phyloP scores from a whole-genome alignment of 176 grass and related monocot genomes.

The Neostapfia colusana region DNA sequence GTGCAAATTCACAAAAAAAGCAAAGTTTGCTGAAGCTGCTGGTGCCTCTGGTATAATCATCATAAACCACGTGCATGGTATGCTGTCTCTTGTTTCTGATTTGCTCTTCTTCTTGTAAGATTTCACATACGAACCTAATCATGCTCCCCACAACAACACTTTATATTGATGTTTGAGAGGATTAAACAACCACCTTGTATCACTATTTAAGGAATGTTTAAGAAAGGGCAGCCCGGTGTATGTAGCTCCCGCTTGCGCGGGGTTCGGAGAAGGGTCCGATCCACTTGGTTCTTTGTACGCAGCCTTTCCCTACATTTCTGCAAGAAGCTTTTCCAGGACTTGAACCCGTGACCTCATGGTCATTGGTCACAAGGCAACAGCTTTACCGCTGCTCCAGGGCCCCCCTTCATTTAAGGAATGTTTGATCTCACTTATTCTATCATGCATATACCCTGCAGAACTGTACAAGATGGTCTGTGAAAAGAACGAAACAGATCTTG shows the following conservation, averaged over 20 bases:
- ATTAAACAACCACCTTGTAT: not conserved
- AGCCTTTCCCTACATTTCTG: no score
- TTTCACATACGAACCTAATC: not conserved
- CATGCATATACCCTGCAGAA: constrained; percentile 50
- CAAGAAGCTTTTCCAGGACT: no score
- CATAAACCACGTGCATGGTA: constrained; percentile 85
- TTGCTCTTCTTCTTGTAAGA: not conserved
- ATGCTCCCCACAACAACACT: not conserved
- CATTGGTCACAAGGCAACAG: no score
- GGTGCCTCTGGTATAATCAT: constrained; percentile 94
- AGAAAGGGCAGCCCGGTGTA: no score
- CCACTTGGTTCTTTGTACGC: no score
- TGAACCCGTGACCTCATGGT: no score
- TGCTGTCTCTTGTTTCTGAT: not conserved
- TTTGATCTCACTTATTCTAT: constrained; percentile 7
- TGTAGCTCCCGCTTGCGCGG: no score
- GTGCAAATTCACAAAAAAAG: constrained; percentile 93
- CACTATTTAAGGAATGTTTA: not conserved
- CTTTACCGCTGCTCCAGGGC: no score
- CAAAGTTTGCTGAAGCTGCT: constrained; percentile 80
- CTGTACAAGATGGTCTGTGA: constrained; percentile 99
- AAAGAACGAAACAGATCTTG: constrained; percentile 77
- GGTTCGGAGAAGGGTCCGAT: no score
- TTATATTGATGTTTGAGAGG: not conserved
- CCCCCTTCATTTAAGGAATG: not conserved